Evolutionary conservation across 495 filamentous ascomycete species (phyloP), one percentile per base, ranked within the genome.

Genomic region (Penicillium cinerascens): DNA sequence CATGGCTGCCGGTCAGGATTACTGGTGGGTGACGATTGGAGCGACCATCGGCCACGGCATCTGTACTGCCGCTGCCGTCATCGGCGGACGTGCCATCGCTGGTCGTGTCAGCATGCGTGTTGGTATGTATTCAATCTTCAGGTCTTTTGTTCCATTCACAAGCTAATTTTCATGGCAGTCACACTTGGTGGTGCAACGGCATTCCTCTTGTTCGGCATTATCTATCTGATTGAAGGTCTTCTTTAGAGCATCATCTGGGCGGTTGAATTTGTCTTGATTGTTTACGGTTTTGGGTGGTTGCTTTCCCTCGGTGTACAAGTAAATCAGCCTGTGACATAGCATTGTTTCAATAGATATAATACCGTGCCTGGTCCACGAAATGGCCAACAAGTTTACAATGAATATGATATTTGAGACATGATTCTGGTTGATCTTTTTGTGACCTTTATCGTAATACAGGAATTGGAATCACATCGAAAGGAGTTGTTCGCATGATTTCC

Each of bases 1-100:
- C 36, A 98, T 98, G 93, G 95, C 93, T 42, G 93, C 93, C 9
- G 93, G 93, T 3, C 89, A 95, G 72, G 95, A 97, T 66, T 97
- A 97, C 65, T 97, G 92, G 93, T 97, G 91, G 90, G 93, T 98
- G 15, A 96, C 91, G 4, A 75, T 91, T 48, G 93, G 93, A 47
- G 92, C 93, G 7, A 82, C 96, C 40, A 76, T 82, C 5, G 93
- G 95, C 36, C 93, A 98, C 68, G 85, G 82, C 23, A 79, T 90
- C 44, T 98, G 93, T 72, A 98, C 93, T 6, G 86, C 87, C 23
- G 86, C 87, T 39, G 93, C 93, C n/a, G 93, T 98, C 17, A 78
- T 98, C 51, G 93, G 93, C 6, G 93, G 93, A 35, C 77, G 89
- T 57, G 93, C 92, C 46, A 87, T 98, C 62, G 93, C 93, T 40